Base-by-base conservation (phyloP, 345 rosid species). In the Psidium guajava region DNA sequence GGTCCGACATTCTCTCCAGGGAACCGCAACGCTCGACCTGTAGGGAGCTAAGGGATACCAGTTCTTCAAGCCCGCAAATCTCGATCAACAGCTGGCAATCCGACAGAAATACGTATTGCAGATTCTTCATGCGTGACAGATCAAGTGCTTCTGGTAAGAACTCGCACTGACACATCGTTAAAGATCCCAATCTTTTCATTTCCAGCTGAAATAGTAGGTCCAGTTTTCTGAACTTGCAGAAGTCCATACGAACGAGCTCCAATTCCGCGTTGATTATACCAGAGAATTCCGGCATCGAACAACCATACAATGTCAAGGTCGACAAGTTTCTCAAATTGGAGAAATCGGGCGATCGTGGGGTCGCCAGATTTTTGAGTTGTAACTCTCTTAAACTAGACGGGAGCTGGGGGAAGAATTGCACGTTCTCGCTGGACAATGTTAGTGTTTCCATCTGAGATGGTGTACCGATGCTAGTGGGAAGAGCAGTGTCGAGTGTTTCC, bases 41-140 rank as follows among this genome's bases (percentile, higher is more conserved):
- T 15, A 61, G 74, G 11, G 40, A 14, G 74, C 40, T 6, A 61
- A 61, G 75, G 22, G 75, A 64, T 64, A 2, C 42, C 42, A 64
- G 0, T 3, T 28, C 42, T 15, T 64, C 75, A 28, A 64, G 75
- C 11, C 75, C 75, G 16, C 42, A 1, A 64, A 64, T 64, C 75
- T 64, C 42, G 0, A 61, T 11, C 1, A 61, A 28, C 5, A 8
- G 7, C 0, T 7, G 0, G 22, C 42, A 61, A 28, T 0, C 5
- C 0, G 0, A 14, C 40, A 59, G 40, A 59, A 0, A 0, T 16
- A 61, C 22, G 0, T 15, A 5, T 16, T 16, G 0, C 2, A 61
- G 75, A 15, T 15, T 61, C 10, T 61, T 61, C 22, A 61, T 28
- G 42, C 0, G 42, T 8, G 42, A 61, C 5, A 61, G 4, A 61